Evolutionary conservation across 2,329 filamentous ascomycete genomes (phyloP).

Genomic region (Exophiala aquamarina): DNA sequence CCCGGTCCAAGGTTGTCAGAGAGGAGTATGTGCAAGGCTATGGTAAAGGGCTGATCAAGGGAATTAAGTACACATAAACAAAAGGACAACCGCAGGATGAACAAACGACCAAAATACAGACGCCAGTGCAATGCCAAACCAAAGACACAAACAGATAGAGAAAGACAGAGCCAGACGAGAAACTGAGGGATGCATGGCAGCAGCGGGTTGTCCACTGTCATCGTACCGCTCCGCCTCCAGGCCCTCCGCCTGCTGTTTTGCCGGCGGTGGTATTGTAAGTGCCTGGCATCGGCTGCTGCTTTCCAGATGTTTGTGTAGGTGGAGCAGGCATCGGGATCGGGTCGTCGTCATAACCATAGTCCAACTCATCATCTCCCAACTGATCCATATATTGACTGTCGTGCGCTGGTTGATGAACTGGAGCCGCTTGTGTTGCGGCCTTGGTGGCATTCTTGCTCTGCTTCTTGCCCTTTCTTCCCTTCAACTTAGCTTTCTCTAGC

Average conservation of each 20-base stretch:
- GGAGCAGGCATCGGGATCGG: constrained; percentile 39
- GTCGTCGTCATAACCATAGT: constrained; percentile 54
- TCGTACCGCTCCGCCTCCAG: constrained; percentile 22
- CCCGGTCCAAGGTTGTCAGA: constrained; percentile 1
- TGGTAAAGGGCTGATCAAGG: constrained; percentile 11
- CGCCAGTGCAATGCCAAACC: constrained; percentile 6
- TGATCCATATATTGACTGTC: constrained; percentile 43
- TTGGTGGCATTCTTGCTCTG: constrained; percentile 65
- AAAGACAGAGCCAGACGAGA: constrained; percentile 15
- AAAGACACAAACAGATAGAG: constrained; percentile 13
- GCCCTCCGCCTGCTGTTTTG: constrained; percentile 23
- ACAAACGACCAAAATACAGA: constrained; percentile 5
- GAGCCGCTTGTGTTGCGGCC: constrained; percentile 35
- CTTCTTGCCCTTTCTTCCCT: constrained; percentile 87
- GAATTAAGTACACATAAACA: constrained; percentile 18
- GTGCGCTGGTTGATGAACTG: constrained; percentile 40
- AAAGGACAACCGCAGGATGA: constrained; percentile 3
- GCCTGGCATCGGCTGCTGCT: constrained; percentile 21
- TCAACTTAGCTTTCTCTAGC: constrained; percentile 91
- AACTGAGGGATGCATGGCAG: not conserved
- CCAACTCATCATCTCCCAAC: constrained; percentile 49
- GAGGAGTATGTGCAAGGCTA: constrained; percentile 29
- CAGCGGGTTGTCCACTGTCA: constrained; percentile 17
- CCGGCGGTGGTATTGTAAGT: constrained; percentile 15
- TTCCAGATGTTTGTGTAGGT: constrained; percentile 34